Evolutionary conservation across 495 filamentous ascomycete genomes (phyloP).

Genomic region (Pyrenopolyporus hunteri): DNA sequence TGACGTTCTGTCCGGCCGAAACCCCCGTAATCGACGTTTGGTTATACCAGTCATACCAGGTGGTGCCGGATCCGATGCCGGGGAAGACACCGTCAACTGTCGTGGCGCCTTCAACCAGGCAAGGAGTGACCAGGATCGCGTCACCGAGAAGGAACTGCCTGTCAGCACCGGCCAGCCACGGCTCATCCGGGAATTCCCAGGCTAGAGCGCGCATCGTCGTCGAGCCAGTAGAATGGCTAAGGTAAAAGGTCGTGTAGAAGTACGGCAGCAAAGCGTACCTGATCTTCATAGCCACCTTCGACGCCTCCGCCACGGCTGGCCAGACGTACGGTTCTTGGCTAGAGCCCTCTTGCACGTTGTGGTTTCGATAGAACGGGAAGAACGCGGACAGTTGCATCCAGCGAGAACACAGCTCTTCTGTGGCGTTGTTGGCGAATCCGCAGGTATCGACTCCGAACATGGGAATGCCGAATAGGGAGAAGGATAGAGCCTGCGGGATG

Average conservation of each 20-base stretch:
- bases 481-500: conserved; percentile 81
- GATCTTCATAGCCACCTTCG: conserved; percentile 72
- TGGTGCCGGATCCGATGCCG: conserved; percentile 61
- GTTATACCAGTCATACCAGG: conserved; percentile 89
- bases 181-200: conserved; percentile 86
- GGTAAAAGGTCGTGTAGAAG: conserved; percentile 79
- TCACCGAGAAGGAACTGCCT: conserved; percentile 80
- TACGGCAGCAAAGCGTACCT: conserved; percentile 79
- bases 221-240: conserved; percentile 68
- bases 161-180: conserved; percentile 68
- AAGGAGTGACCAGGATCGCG: conserved; percentile 73
- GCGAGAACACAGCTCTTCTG: conserved; percentile 77
- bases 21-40: conserved; percentile 57
- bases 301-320: conserved; percentile 69
- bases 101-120: conserved; percentile 67
- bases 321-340: conserved; percentile 80
- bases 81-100: conserved; percentile 81
- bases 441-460: conserved; percentile 89
- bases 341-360: conserved; percentile 68
- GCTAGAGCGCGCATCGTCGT: conserved; percentile 82
- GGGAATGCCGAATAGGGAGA: conserved; percentile 82
- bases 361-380: conserved; percentile 89
- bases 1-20: conserved; percentile 67
- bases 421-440: conserved; percentile 75
- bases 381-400: conserved; percentile 90